Conservation (phyloP, 2,329 filamentous ascomycete species). For the Malbranchea zuffiana region DNA sequence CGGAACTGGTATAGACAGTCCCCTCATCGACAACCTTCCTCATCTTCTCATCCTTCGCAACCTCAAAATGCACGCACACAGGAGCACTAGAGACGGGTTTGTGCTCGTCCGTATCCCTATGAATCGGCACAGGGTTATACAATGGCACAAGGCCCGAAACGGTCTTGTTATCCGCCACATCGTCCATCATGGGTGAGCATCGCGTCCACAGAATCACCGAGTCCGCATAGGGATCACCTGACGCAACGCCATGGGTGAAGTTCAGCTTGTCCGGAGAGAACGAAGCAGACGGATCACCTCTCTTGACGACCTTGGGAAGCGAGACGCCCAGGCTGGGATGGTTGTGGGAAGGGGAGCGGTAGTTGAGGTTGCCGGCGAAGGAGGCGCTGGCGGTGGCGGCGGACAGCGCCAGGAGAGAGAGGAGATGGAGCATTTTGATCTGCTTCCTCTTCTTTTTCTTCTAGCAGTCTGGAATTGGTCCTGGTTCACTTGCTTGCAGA, state of each 20-base stretch:
- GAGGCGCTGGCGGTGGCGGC: slow-evolving; percentile 9
- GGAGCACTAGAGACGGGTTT: slow-evolving; percentile 56
- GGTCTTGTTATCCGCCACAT: slow-evolving; percentile 42
- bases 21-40: slow-evolving; percentile 44
- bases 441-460: too few relatives aligned
- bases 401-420: slow-evolving; percentile 9
- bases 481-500: too few relatives aligned
- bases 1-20: slow-evolving; percentile 56
- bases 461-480: too few relatives aligned
- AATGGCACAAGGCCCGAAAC: slow-evolving; percentile 47
- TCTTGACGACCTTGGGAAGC: slow-evolving; percentile 50
- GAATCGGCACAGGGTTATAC: slow-evolving; percentile 54
- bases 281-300: slow-evolving; percentile 38
- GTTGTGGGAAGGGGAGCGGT: slow-evolving; percentile 53
- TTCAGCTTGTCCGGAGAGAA: slow-evolving; percentile 41
- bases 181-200: slow-evolving; percentile 31
- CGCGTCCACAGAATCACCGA: slow-evolving; percentile 38
- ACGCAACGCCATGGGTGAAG: slow-evolving; percentile 55
- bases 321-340: slow-evolving; percentile 54
- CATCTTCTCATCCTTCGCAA: slow-evolving; percentile 42
- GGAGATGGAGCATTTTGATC: slow-evolving; percentile 1
- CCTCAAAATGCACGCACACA: slow-evolving; percentile 55
- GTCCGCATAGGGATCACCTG: slow-evolving; percentile 35
- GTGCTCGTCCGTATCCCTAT: slow-evolving; percentile 18
- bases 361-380: slow-evolving; percentile 33